phyloP scores from a whole-genome alignment of 441 rosid species.

The Gossypium trilobum region DNA sequence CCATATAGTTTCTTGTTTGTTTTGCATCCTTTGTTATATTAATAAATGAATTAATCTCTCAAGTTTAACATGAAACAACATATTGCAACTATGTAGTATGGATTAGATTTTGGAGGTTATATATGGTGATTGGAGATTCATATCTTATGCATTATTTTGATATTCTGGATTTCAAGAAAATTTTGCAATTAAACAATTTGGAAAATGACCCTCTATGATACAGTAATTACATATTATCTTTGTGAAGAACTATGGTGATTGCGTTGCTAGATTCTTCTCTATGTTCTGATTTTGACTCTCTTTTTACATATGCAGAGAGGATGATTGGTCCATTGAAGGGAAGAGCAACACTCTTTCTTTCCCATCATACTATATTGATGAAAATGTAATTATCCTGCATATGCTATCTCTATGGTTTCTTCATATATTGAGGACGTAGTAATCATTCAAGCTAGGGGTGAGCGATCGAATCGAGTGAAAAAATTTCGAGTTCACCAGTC shows the following conservation, averaged over 20 bases:
- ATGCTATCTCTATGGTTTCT: conserved; percentile 15
- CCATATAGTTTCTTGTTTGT: neutral
- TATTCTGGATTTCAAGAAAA: neutral
- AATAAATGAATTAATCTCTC: neutral
- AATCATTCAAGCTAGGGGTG: neutral
- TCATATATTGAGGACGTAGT: neutral
- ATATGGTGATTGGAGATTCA: neutral
- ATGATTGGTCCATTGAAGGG: conserved; percentile 72
- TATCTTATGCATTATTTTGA: neutral
- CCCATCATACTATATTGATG: conserved; percentile 90
- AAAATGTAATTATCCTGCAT: conserved; percentile 57
- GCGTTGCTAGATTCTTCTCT: conserved; percentile 3
- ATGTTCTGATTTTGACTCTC: conserved; percentile 12
- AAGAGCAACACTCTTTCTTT: conserved; percentile 60
- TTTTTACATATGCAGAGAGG: conserved; percentile 58
- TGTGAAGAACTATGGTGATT: conserved; percentile 9
- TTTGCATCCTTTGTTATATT: neutral
- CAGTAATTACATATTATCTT: neutral
- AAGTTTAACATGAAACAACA: neutral
- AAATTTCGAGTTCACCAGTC: no score
- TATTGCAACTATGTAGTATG: neutral
- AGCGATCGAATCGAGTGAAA: no score
- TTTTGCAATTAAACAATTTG: neutral
- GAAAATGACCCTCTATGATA: neutral
- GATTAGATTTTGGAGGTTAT: neutral